Conservation (phyloP, 176 grass and related monocot species). For the Bolboschoenus planiculmis region DNA sequence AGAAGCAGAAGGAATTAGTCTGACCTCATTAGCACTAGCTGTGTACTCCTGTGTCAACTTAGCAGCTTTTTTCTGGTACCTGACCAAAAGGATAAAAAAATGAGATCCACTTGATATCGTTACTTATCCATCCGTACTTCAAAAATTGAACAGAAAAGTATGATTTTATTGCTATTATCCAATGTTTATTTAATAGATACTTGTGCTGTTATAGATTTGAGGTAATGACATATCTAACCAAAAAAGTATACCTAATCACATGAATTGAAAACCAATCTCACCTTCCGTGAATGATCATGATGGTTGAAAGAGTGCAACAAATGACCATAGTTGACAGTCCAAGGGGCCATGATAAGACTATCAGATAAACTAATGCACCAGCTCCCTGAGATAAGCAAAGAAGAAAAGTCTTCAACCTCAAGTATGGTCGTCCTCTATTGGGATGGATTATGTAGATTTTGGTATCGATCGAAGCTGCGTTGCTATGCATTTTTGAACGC, state of each 20-base stretch:
- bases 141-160: not conserved
- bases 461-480: no score
- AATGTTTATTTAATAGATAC: not conserved
- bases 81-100: conserved; percentile 30
- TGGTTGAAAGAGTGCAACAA: conserved; percentile 60
- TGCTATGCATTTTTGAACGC: no score
- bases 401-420: conserved; percentile 20
- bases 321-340: conserved; percentile 74
- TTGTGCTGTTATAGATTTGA: not conserved
- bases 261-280: conserved; percentile 30
- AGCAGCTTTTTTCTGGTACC: conserved; percentile 91
- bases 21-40: conserved; percentile 94
- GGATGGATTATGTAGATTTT: no score
- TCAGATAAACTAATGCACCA: conserved; percentile 89
- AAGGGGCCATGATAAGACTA: conserved; percentile 96
- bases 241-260: conserved; percentile 7
- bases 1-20: conserved; percentile 12
- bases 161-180: conserved; percentile 2
- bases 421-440: no score
- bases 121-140: not conserved
- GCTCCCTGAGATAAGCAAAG: conserved; percentile 52
- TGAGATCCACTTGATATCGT: conserved; percentile 22
- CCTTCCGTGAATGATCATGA: conserved; percentile 87
- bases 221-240: not conserved
- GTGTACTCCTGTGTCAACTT: conserved; percentile 84